Evolutionary conservation across 768 basidiomycete species (phyloP).

Genomic region (Tylopilus sp.): DNA sequence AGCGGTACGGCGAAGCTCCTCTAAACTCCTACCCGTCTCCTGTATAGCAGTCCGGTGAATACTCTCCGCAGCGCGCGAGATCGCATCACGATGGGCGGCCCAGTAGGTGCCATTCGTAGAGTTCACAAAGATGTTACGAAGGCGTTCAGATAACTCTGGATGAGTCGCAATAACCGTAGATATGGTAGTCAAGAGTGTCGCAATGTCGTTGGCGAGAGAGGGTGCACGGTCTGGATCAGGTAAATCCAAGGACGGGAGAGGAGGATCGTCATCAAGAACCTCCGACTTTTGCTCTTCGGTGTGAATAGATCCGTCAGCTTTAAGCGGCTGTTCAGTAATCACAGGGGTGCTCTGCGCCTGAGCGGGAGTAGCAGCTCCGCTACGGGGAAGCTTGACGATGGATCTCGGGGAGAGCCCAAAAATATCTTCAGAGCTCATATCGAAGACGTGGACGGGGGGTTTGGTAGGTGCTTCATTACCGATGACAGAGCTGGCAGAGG

Average conservation of each 20-base stretch:
- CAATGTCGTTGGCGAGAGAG: slow-evolving; percentile 63
- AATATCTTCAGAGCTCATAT: slow-evolving; percentile 33
- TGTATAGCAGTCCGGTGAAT: slow-evolving; percentile 45
- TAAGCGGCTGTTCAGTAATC: slow-evolving; percentile 22
- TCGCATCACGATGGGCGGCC: slow-evolving; percentile 55
- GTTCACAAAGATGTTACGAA: slow-evolving; percentile 64
- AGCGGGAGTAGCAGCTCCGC: slow-evolving; percentile 29
- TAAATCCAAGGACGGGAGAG: slow-evolving; percentile 45
- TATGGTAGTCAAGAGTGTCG: slow-evolving; percentile 54
- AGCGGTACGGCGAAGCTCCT: slow-evolving; percentile 42
- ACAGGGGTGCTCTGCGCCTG: slow-evolving; percentile 43
- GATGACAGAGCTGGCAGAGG: slow-evolving; percentile 42
- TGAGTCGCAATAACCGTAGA: slow-evolving; percentile 56
- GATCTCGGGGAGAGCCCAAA: slow-evolving; percentile 21
- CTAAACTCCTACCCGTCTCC: slow-evolving; percentile 38
- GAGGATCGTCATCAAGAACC: slow-evolving; percentile 40
- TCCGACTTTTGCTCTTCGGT: slow-evolving; percentile 11
- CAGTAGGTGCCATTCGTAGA: slow-evolving; percentile 66
- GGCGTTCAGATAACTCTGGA: slow-evolving; percentile 66
- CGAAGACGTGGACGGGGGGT: slow-evolving; percentile 59
- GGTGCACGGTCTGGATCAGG: slow-evolving; percentile 27
- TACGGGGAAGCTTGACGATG: slow-evolving; percentile 10
- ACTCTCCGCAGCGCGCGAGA: slow-evolving; percentile 56
- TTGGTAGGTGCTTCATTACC: slow-evolving; percentile 47
- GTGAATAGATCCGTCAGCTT: slow-evolving; percentile 6